Evolutionary conservation across 805 yeast genomes (phyloP).

Genomic region (Saturnispora sanitii): DNA sequence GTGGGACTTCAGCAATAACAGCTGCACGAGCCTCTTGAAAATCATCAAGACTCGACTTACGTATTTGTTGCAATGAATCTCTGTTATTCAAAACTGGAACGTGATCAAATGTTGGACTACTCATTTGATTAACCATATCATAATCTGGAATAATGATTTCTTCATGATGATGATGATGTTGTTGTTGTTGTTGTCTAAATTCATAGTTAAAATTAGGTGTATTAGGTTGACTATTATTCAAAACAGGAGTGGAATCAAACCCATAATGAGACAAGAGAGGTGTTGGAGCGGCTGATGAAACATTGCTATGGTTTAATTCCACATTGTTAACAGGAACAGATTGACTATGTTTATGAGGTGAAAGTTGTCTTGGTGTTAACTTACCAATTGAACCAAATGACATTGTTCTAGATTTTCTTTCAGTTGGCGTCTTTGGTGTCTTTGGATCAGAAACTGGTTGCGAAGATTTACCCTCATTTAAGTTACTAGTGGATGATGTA

Average conservation of each 20-base stretch:
- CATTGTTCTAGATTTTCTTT: slow-evolving; percentile 3
- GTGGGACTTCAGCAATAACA: slow-evolving; percentile 7
- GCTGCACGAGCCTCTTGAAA: slow-evolving; percentile 12
- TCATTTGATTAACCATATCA: too few species aligned
- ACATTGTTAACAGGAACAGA: slow-evolving; percentile 7
- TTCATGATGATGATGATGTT: neutral
- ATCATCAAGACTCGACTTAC: slow-evolving; percentile 7
- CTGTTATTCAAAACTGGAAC: slow-evolving; percentile 6
- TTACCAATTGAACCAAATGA: slow-evolving; percentile 5
- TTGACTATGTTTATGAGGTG: slow-evolving; percentile 11
- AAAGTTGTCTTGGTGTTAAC: neutral
- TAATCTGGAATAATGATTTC: too few species aligned
- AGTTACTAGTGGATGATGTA: neutral
- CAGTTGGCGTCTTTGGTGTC: slow-evolving; percentile 1
- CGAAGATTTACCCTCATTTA: neutral
- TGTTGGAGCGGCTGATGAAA: slow-evolving; percentile 6
- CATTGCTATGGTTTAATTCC: slow-evolving; percentile 1
- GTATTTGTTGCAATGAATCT: slow-evolving; percentile 7
- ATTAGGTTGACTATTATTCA: neutral
- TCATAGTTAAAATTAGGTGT: neutral
- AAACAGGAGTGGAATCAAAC: slow-evolving; percentile 11
- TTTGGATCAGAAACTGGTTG: neutral
- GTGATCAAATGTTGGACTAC: slow-evolving; percentile 7
- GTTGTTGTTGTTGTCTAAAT: neutral
- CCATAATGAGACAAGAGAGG: slow-evolving; percentile 19